Conservation (phyloP, 164 flowering plant genomes). For the Cinnamomum micranthum region DNA sequence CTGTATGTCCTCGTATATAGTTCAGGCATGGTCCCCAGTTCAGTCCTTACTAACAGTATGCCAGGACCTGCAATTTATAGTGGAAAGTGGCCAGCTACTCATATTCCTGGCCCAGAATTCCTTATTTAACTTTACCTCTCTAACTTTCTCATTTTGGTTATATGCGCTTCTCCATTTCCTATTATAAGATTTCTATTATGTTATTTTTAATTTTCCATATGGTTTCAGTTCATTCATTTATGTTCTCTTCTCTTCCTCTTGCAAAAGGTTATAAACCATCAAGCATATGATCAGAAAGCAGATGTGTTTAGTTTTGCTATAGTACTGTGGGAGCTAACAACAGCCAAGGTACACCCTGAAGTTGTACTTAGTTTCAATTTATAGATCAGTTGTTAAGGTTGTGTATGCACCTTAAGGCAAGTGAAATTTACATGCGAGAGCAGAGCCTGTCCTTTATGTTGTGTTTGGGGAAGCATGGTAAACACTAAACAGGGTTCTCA, state of each 20-base stretch:
- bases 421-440: neutral
- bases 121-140: too few relatives aligned
- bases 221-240: neutral
- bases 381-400: neutral
- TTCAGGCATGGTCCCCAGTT: too few relatives aligned
- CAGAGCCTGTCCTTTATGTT: too few relatives aligned
- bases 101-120: too few relatives aligned
- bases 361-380: neutral
- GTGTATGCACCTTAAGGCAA: neutral
- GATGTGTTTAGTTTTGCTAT: conserved; percentile 95
- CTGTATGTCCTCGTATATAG: too few relatives aligned
- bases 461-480: neutral
- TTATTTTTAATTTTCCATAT: too few relatives aligned
- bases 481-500: neutral
- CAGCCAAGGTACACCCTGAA: conserved; percentile 63
- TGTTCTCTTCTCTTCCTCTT: neutral
- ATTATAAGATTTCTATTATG: too few relatives aligned
- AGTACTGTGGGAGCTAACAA: conserved; percentile 87
- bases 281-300: conserved; percentile 88
- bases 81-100: too few relatives aligned
- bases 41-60: too few relatives aligned
- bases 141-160: neutral
- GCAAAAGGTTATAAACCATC: conserved; percentile 83
- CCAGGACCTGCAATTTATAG: too few relatives aligned
- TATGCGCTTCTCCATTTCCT: neutral